Percentiles rank a stretch among this genome's conserved stretches.
Evolutionary conservation across 257 asterid genomes (phyloP).

Genomic region (Fraxinus americana): DNA sequence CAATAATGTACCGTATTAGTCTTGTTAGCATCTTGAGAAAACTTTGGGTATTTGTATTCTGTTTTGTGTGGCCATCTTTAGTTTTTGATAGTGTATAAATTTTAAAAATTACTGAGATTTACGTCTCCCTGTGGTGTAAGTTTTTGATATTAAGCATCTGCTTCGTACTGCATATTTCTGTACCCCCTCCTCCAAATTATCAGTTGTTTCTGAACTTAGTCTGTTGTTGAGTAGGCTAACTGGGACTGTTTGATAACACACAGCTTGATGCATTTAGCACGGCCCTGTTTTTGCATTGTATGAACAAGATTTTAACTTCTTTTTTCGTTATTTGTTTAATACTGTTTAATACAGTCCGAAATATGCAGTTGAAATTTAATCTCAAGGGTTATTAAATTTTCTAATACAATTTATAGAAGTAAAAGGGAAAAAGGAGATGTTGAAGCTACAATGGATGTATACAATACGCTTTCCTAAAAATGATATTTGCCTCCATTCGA

Average conservation of each 20-base stretch:
- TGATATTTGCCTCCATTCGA: too few relatives aligned
- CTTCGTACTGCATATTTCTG: background rate
- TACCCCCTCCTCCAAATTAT: background rate
- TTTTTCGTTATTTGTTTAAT: too few relatives aligned
- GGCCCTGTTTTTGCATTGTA: too few relatives aligned
- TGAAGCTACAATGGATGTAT: too few relatives aligned
- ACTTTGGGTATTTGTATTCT: background rate
- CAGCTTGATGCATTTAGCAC: background rate
- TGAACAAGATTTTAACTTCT: too few relatives aligned
- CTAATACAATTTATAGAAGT: too few relatives aligned
- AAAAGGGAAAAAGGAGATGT: too few relatives aligned
- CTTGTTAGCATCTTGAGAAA: background rate
- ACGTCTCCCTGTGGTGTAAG: background rate
- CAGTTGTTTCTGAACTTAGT: background rate
- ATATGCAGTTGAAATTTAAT: too few relatives aligned
- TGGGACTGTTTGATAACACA: too few relatives aligned
- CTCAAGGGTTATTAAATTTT: too few relatives aligned
- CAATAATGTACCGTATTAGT: slow-evolving; percentile 66
- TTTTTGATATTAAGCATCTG: background rate
- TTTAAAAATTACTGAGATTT: background rate
- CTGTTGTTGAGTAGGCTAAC: background rate
- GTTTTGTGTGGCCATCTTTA: background rate
- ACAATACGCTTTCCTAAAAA: too few relatives aligned
- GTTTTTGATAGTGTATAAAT: background rate
- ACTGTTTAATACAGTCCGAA: too few relatives aligned